Base-by-base conservation (phyloP, 2,329 filamentous ascomycete genomes). In the Colletotrichum sp. region DNA sequence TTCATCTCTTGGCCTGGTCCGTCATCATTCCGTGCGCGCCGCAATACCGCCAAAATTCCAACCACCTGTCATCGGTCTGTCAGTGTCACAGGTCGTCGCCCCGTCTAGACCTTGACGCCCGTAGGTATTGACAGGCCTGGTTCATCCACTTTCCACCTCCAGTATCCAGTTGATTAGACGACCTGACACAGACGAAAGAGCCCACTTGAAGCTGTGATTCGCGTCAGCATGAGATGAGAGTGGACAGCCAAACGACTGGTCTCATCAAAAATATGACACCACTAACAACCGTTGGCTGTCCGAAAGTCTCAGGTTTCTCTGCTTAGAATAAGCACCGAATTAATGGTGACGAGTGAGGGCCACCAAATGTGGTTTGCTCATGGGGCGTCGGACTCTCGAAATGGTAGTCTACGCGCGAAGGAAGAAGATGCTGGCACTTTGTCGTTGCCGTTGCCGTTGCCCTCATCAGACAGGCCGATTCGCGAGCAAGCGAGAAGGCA, bases 361-460 rank as follows among this genome's bases (percentile, higher is more conserved):
- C 61, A 24, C 32, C 32, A 28, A 34, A 13, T 12, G 13, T 63
- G n/a, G 10, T 21, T 16, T 36, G 67, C 48, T 61, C 30, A 48
- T 64, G 36, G 26, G 16, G 57, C 13, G 26, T 52, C 34, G 30
- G 21, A 32, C 21, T 18, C 26, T 65, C 67, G 60, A 67, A 52
- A 38, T 72, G 26, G 68, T 30, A 58, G 69, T 64, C 28, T 61
- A 34, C 26, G n/a, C 69, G 28, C 24, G 16, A 57, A 64, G 18
- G 63, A 58, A 32, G 24, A 43, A 32, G 30, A 72, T 75, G 73
- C 64, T 75, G 70, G 68, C 64, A 32, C 70, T 43, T 68, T 70
- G 58, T 68, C 55, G 63, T 15, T 6, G 16, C 64, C 55, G 63
- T 15, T 6, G 16, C 64, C 32, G 63, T 24, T 30, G 52, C 21